Evolutionary conservation across 176 grass and related monocot genomes (phyloP).

Genomic region (Melocanna baccifera): DNA sequence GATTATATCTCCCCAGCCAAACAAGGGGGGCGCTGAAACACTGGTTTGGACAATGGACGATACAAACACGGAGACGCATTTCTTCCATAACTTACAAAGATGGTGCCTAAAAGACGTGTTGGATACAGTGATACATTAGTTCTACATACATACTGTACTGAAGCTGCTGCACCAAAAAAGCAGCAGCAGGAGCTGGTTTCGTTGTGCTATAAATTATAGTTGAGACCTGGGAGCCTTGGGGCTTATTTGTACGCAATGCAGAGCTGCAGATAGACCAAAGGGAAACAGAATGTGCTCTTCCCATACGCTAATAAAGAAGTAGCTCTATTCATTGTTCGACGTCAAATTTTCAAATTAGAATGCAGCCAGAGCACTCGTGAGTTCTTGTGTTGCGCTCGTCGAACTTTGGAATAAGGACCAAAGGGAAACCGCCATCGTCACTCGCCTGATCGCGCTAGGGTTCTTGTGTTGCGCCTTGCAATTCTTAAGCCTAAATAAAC

Average conservation of each 20-base stretch:
- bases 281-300: background rate
- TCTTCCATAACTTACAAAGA: background rate
- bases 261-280: background rate
- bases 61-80: background rate
- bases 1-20: conserved; percentile 14
- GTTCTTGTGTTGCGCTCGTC: too few relatives aligned
- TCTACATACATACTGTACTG: conserved; percentile 26
- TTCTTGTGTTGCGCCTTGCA: too few relatives aligned
- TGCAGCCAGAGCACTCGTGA: too few relatives aligned
- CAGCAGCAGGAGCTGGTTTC: conserved; percentile 22
- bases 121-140: conserved; percentile 31
- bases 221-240: background rate
- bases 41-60: background rate
- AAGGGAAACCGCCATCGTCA: too few relatives aligned
- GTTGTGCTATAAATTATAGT: conserved; percentile 9
- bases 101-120: conserved; percentile 1
- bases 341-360: too few relatives aligned
- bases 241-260: background rate
- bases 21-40: background rate
- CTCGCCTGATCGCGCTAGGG: too few relatives aligned
- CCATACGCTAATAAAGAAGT: background rate
- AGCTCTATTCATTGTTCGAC: background rate
- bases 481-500: too few relatives aligned
- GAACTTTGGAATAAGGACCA: too few relatives aligned
- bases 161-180: conserved; percentile 19